Evolutionary conservation across 257 asterid genomes (phyloP).

Genomic region (Ilex aquifolium): DNA sequence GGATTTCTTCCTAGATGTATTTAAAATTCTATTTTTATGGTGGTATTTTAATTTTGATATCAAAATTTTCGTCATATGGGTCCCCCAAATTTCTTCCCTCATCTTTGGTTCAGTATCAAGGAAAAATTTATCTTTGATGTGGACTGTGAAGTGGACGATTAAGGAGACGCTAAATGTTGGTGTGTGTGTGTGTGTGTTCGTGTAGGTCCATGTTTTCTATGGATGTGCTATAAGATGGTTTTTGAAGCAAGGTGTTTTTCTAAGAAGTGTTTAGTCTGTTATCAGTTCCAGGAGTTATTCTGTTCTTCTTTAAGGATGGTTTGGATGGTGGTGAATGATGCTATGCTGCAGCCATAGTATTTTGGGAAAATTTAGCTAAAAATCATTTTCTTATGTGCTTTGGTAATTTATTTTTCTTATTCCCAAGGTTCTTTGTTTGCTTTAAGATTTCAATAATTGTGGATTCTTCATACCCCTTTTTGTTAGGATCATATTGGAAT

Average conservation of each 20-base stretch:
- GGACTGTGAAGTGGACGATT: neutral
- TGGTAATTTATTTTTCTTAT: neutral
- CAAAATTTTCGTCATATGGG: neutral
- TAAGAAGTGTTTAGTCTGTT: slow-evolving; percentile 8
- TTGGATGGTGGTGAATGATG: slow-evolving; percentile 8
- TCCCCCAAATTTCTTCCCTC: neutral
- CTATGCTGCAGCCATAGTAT: neutral
- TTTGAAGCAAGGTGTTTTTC: slow-evolving; percentile 1
- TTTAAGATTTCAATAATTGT: slow-evolving; percentile 15
- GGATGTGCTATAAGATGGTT: neutral
- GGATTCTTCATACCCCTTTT: slow-evolving; percentile 7
- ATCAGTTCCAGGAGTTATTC: slow-evolving; percentile 11
- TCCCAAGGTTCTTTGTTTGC: neutral
- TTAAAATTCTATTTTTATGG: no score
- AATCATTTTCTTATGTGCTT: slow-evolving; percentile 11
- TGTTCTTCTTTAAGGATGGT: slow-evolving; percentile 14
- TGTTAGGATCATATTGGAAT: slow-evolving; percentile 9
- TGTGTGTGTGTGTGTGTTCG: neutral
- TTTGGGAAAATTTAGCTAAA: neutral
- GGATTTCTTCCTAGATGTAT: neutral
- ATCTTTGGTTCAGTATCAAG: neutral
- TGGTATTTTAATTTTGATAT: no score
- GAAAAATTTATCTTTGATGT: no score
- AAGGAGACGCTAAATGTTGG: slow-evolving; percentile 6
- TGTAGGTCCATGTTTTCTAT: slow-evolving; percentile 1